These are phyloP conservation scores for Sarocladium kiliense DNA, from an alignment of 2,329 filamentous ascomycete species.

Conservation along the genomic window DNA sequence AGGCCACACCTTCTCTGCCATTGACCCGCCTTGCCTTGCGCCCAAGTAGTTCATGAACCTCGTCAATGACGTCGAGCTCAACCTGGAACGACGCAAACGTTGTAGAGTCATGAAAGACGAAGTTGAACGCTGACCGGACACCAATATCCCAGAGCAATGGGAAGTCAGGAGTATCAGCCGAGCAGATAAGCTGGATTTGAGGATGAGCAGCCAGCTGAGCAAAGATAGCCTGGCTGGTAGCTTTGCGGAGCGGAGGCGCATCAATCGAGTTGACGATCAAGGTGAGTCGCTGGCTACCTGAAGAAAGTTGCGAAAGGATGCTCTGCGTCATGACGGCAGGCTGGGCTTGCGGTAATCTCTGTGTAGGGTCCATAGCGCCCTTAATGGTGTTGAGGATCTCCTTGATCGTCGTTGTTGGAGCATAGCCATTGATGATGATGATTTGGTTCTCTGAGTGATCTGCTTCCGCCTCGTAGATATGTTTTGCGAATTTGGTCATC, in stretches of 20 bases:
- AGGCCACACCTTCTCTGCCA: slow-evolving; percentile 86
- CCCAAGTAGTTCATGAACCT: slow-evolving; percentile 82
- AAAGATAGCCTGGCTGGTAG: slow-evolving; percentile 64
- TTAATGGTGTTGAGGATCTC: slow-evolving; percentile 68
- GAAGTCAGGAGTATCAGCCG: slow-evolving; percentile 84
- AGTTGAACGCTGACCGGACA: slow-evolving; percentile 75
- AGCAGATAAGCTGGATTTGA: slow-evolving; percentile 67
- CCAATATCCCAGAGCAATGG: slow-evolving; percentile 84
- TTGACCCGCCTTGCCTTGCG: slow-evolving; percentile 74
- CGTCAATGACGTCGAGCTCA: slow-evolving; percentile 82
- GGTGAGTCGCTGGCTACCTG: slow-evolving; percentile 45
- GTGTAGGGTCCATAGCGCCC: slow-evolving; percentile 50
- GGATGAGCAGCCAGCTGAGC: slow-evolving; percentile 72
- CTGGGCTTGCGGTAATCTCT: slow-evolving; percentile 52
- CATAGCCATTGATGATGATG: slow-evolving; percentile 83
- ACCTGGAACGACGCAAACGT: slow-evolving; percentile 71
- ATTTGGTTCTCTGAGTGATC: slow-evolving; percentile 38
- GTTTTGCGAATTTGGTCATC: slow-evolving; percentile 68
- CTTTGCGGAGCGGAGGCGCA: slow-evolving; percentile 67
- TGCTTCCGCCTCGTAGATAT: slow-evolving; percentile 41
- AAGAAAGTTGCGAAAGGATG: slow-evolving; percentile 56
- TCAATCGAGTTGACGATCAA: slow-evolving; percentile 86
- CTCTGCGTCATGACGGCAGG: slow-evolving; percentile 63
- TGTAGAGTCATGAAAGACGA: slow-evolving; percentile 90
- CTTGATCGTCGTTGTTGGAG: slow-evolving; percentile 58